A percentile compares a stretch with the other conserved stretches of the same genome.
phyloP scores from a whole-genome alignment of 1,139 yeast genomes.

The Blastobotrys petasosporus region DNA sequence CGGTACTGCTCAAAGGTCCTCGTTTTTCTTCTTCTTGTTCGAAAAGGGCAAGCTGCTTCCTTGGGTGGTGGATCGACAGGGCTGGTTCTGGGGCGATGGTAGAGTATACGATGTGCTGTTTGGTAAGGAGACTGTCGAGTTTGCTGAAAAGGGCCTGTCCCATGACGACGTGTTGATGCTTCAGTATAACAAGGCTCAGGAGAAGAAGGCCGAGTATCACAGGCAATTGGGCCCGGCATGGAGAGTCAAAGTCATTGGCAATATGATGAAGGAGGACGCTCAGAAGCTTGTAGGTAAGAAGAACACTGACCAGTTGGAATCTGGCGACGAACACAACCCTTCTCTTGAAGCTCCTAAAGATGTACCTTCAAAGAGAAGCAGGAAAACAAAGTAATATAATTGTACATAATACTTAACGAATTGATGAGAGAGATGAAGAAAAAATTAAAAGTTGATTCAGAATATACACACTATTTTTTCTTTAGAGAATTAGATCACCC shows the following conservation, averaged over 20 bases:
- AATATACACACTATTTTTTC: background rate
- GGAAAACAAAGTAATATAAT: background rate
- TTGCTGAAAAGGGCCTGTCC: slow-evolving; percentile 70
- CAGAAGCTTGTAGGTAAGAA: slow-evolving; percentile 15
- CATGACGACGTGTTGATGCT: slow-evolving; percentile 46
- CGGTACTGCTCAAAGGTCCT: slow-evolving; percentile 70
- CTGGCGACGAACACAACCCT: background rate
- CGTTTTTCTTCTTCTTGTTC: slow-evolving; percentile 67
- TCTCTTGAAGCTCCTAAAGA: background rate
- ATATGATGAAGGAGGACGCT: slow-evolving; percentile 33
- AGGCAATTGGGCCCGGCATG: slow-evolving; percentile 37
- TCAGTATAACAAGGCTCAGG: slow-evolving; percentile 27
- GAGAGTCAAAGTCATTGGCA: slow-evolving; percentile 33
- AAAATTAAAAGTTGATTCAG: background rate
- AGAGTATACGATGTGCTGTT: slow-evolving; percentile 73
- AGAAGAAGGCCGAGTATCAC: slow-evolving; percentile 32
- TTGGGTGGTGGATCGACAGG: slow-evolving; percentile 78
- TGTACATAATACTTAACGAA: slow-evolving; percentile 4
- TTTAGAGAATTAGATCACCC: slow-evolving; percentile 21
- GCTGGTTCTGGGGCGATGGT: slow-evolving; percentile 91
- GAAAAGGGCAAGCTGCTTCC: slow-evolving; percentile 53
- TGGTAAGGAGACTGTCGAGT: slow-evolving; percentile 70
- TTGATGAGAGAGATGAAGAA: background rate
- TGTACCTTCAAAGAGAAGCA: slow-evolving; percentile 1
- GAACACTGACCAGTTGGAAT: background rate